phyloP scores from a whole-genome alignment of 1,139 yeast species.

The Zygotorulaspora mrakii region DNA sequence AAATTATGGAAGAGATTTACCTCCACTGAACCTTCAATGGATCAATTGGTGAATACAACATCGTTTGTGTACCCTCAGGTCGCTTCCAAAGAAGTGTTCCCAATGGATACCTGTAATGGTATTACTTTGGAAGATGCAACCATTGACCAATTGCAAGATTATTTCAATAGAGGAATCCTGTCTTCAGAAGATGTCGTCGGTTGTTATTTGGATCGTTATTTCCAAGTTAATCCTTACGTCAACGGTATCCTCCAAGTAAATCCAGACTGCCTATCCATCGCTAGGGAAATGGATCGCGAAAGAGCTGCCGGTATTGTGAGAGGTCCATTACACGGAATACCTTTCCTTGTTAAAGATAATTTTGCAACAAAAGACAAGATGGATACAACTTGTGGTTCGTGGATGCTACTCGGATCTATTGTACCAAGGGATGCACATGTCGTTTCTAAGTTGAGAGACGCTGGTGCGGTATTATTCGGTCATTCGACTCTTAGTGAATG shows the following conservation, averaged over 20 bases:
- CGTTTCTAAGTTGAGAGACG: conserved; percentile 27
- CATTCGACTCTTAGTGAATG: conserved; percentile 32
- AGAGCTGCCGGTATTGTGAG: conserved; percentile 26
- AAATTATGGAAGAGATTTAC: conserved; percentile 11
- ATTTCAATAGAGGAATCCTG: conserved; percentile 21
- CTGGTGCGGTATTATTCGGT: conserved; percentile 34
- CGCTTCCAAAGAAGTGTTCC: conserved; percentile 19
- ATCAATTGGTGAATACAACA: conserved; percentile 12
- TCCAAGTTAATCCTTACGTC: conserved; percentile 27
- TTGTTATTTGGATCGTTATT: conserved; percentile 28
- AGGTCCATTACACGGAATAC: conserved; percentile 33
- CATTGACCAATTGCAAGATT: conserved; percentile 31
- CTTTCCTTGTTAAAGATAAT: conserved; percentile 32
- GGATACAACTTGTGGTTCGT: conserved; percentile 30
- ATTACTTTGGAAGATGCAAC: conserved; percentile 33
- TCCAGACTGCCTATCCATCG: conserved; percentile 27
- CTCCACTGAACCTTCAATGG: conserved; percentile 3
- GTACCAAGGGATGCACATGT: conserved; percentile 33
- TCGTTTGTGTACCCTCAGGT: conserved; percentile 14
- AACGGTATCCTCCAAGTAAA: conserved; percentile 26
- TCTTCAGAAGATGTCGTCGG: conserved; percentile 23
- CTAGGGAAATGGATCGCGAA: conserved; percentile 23
- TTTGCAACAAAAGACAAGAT: conserved; percentile 31
- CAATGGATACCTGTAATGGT: conserved; percentile 28
- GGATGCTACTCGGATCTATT: conserved; percentile 27